These are phyloP conservation scores for Trichoderma gracile DNA, from an alignment of 2,329 filamentous ascomycete species.

Conservation along the genomic window DNA sequence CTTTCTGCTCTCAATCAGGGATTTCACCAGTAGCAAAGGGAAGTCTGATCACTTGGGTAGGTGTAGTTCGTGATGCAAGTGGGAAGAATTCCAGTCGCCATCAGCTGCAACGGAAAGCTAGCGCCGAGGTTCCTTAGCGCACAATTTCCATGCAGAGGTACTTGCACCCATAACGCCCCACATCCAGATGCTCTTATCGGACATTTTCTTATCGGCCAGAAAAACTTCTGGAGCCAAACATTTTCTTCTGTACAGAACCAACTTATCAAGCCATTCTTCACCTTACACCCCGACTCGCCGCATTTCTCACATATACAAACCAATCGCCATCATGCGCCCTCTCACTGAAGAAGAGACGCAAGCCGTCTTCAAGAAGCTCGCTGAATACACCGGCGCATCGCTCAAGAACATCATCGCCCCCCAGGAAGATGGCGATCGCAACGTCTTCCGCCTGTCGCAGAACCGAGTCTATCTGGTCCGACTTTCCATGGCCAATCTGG, in stretches of 20 bases:
- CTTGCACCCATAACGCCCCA: background rate
- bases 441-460: conserved; percentile 82
- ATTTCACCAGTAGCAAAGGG: too few relatives aligned
- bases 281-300: background rate
- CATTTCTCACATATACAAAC: background rate
- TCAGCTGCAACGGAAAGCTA: background rate
- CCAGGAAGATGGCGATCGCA: conserved; percentile 70
- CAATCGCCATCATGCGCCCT: conserved; percentile 62
- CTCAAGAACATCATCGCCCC: conserved; percentile 82
- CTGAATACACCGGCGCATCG: conserved; percentile 85
- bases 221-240: conserved; percentile 18
- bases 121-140: background rate
- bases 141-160: background rate
- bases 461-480: conserved; percentile 90
- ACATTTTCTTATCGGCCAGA: conserved; percentile 19
- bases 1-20: too few relatives aligned
- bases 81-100: too few relatives aligned
- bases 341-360: conserved; percentile 79
- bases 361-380: conserved; percentile 87
- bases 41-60: too few relatives aligned
- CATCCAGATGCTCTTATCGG: conserved; percentile 5
- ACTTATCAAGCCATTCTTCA: background rate
- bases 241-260: background rate
- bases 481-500: conserved; percentile 85
- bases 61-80: too few relatives aligned